Percentiles rank a stretch among this genome's conserved stretches.
phyloP scores from a whole-genome alignment of 108 stramenopile species.

The Cyclotella baltica region DNA sequence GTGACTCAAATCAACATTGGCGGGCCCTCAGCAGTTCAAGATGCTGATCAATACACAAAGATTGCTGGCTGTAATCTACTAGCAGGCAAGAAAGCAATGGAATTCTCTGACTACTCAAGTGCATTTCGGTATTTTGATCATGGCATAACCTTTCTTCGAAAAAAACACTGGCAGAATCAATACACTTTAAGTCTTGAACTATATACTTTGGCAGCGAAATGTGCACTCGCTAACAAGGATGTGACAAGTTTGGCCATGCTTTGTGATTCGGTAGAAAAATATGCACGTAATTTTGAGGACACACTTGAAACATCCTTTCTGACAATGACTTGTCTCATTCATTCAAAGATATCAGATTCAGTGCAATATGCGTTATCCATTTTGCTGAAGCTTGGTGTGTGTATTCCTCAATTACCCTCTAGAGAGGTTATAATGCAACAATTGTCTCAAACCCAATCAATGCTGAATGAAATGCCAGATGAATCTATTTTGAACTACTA shows the following conservation, averaged over 20 bases:
- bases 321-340: neutral
- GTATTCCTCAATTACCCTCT: neutral
- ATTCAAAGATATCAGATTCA: neutral
- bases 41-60: neutral
- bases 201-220: slow-evolving; percentile 15
- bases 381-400: slow-evolving; percentile 7
- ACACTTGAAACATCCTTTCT: neutral
- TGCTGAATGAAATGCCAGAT: neutral
- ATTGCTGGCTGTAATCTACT: slow-evolving; percentile 19
- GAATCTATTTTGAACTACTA: slow-evolving; percentile 8
- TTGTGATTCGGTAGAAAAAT: neutral
- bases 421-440: neutral
- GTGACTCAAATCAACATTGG: slow-evolving; percentile 40
- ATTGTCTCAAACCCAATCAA: neutral
- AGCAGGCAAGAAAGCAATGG: slow-evolving; percentile 36
- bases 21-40: slow-evolving; percentile 15
- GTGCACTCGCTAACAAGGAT: slow-evolving; percentile 1
- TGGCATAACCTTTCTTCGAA: slow-evolving; percentile 31
- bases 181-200: slow-evolving; percentile 25
- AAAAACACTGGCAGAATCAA: slow-evolving; percentile 23
- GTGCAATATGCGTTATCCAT: neutral
- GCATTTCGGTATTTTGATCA: slow-evolving; percentile 33
- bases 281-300: slow-evolving; percentile 15
- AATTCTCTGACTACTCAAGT: slow-evolving; percentile 37
- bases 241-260: neutral